Evolutionary conservation across 495 filamentous ascomycete genomes (phyloP).

Genomic region (Daldinia childiae): DNA sequence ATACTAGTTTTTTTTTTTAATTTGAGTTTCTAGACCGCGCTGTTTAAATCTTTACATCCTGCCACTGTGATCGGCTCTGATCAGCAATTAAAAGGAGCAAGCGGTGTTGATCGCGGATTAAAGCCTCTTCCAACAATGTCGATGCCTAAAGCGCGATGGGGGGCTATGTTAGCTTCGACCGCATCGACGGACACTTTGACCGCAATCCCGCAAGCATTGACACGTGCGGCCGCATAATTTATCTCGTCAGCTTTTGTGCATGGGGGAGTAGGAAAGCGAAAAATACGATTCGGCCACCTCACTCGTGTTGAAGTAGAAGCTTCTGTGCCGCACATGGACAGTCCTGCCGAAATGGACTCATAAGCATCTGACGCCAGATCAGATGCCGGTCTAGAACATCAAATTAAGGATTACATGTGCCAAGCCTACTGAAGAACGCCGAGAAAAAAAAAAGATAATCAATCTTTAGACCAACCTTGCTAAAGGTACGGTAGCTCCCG

Average conservation of each 20-base stretch:
- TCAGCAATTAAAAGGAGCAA: neutral
- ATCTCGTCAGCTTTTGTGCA: neutral
- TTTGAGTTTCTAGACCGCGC: neutral
- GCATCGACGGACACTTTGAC: neutral
- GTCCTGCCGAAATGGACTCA: neutral
- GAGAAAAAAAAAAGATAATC: neutral
- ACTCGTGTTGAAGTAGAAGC: neutral
- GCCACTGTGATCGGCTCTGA: neutral
- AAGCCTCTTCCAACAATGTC: neutral
- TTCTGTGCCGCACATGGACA: constrained; percentile 30
- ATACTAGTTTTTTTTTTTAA: neutral
- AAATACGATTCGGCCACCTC: neutral
- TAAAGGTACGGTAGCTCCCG: neutral
- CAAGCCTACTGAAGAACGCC: constrained; percentile 20
- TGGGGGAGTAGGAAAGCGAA: neutral
- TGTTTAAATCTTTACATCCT: neutral
- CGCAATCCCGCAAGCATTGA: neutral
- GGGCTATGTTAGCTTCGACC: constrained; percentile 1
- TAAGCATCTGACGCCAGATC: constrained; percentile 2
- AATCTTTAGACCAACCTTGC: too few relatives aligned
- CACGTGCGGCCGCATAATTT: neutral
- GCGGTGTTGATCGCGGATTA: neutral
- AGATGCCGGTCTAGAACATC: constrained; percentile 18
- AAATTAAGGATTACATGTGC: constrained; percentile 16
- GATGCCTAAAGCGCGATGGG: neutral